Percentiles rank a stretch among this genome's conserved stretches.
Conservation (phyloP, 108 stramenopile genomes). For the Parietichytrium sp. region DNA sequence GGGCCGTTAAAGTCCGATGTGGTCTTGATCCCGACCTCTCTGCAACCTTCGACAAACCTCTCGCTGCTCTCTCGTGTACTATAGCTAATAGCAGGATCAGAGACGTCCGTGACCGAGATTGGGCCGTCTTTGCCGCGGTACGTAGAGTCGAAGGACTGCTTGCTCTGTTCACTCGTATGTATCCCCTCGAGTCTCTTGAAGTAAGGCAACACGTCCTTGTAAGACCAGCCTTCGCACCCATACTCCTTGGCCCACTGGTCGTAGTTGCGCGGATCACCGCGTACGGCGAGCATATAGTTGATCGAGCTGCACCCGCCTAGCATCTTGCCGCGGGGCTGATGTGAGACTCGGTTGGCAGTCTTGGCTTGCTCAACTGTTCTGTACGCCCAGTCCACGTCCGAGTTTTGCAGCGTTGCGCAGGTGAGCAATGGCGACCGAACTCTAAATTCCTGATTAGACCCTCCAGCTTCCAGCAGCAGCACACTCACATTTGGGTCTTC, state of each 20-base stretch:
- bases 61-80: neutral
- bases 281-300: constrained; percentile 63
- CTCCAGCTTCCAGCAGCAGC: constrained; percentile 59
- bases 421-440: constrained; percentile 15
- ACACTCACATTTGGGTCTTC: constrained; percentile 46
- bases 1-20: constrained; percentile 50
- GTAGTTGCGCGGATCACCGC: constrained; percentile 63
- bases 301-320: constrained; percentile 65
- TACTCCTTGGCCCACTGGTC: constrained; percentile 55
- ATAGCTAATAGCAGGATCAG: neutral
- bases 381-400: neutral
- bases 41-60: constrained; percentile 46
- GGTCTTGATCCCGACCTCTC: constrained; percentile 47
- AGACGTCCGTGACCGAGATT: constrained; percentile 42
- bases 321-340: constrained; percentile 61
- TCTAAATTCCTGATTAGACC: neutral
- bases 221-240: constrained; percentile 50
- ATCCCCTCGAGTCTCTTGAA: constrained; percentile 59
- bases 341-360: constrained; percentile 19
- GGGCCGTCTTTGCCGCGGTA: constrained; percentile 45
- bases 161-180: neutral
- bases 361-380: neutral
- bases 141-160: neutral
- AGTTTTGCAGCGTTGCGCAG: constrained; percentile 9
- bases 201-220: constrained; percentile 61